Base-by-base conservation (phyloP, 768 basidiomycete species). In the Melanogaster broomeanus region DNA sequence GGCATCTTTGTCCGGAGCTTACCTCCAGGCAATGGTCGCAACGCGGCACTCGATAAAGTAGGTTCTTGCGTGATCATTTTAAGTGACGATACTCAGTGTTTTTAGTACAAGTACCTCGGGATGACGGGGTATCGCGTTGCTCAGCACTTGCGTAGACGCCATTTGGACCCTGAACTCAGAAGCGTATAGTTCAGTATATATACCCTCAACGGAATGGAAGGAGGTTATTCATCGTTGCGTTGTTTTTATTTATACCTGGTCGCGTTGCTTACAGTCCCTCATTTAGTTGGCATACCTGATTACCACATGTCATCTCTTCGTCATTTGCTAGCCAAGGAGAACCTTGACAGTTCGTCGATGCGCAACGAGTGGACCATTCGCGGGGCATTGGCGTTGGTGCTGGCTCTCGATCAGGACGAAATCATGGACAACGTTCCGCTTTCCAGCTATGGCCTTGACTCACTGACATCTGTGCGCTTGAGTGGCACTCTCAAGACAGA, bases 401-500 rank as follows among this genome's bases (percentile, higher is more conserved):
- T 42, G 10, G 9, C 40, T 42, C 40, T 42, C 6, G 10, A 21
- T 2, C 6, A 1, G 9, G 22, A 42, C 19, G 55, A 57, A 16
- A 49, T 57, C 16, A 30, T 19, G n/a, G 39, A n/a, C 4, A 51
- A 48, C 13, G 41, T 57, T 13, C 55, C 55, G 4, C 47, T 57
- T 19, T 48, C 55, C 4, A 19, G 52, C 16, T 57, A 57, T 44
- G 55, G 55, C 10, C 40, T 57, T 15, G 55, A 57, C 41, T 57
- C 55, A 5, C 51, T 57, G 8, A 48, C 52, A 12, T 46, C 55
- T 15, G 51, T 33, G 6, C 45, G 55, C 24, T 33, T 57, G 9
- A 42, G 16, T 6, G 40, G 40, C 3, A 24, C 24, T 34, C 40
- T 27, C 30, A 49, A 35, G 4, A 19, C 49, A 18, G 22, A 45